Evolutionary conservation across 805 yeast species (phyloP), one percentile per base, ranked within the genome.

Genomic region (Kurtzmaniella cleridarum): DNA sequence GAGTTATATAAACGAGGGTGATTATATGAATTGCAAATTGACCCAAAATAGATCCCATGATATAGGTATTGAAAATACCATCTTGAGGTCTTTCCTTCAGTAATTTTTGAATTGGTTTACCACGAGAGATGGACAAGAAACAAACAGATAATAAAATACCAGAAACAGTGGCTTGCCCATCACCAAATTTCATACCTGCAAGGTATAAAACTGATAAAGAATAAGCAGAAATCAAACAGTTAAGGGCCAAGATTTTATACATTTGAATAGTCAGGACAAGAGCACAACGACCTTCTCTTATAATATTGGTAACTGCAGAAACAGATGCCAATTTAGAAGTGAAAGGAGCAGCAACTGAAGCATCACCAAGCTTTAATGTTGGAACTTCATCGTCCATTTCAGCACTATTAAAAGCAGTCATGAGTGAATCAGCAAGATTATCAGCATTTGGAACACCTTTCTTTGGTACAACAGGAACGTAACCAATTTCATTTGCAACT

Each of bases 241-340:
- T 93, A 69, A 93, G 75, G 0, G 98, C 98, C 59, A 93, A 71
- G 55, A 93, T 93, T 71, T 93, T 93, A 76, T 93, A 93, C 98
- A 93, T 93, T 69, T 93, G 98, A 58, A 93, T 90, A 7, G 98
- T 93, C 13, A 96, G 87, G 33, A 93, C 96, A 49, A 93, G 73
- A 6, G 98, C 96, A 72, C 96, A 87, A 66, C 98, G 88, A 48
- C 98, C 98, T 72, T 93, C 97, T 66, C 98, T 89, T 50, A 93
- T 78, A 48, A 93, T 85, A 57, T 89, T 83, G 38, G 95, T 85
- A 40, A 93, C 96, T 40, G 98, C 83, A 40, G 90, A 77, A 26
- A 93, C 98, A 55, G 84, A 85, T 18, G 96, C 79, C 48, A 93
- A 76, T 60, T 93, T 93, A 17, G 98, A 90, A 14, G 98, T 93